Conservation (phyloP, 306 rosid species). For the Medicago ruthenica region DNA sequence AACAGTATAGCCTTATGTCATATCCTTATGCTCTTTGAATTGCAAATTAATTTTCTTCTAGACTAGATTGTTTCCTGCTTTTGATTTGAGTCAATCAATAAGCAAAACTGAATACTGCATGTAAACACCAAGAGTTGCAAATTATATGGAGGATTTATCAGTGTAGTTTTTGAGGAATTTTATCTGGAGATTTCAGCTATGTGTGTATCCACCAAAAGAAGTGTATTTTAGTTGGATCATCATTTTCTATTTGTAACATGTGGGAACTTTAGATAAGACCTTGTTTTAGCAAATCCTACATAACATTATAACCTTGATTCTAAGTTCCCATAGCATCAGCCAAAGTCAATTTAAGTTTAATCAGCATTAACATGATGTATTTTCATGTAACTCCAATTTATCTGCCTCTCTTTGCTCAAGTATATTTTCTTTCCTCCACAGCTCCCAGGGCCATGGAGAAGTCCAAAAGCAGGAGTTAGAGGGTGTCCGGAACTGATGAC, state of each 20-base stretch:
- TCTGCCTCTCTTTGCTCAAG: slow-evolving; percentile 26
- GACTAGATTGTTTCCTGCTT: background rate
- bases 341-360: slow-evolving; percentile 6
- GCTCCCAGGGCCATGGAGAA: slow-evolving; percentile 95
- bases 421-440: slow-evolving; percentile 42
- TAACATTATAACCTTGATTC: slow-evolving; percentile 8
- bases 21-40: too few relatives aligned
- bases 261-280: background rate
- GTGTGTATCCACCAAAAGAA: background rate
- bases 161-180: background rate
- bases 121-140: background rate
- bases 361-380: background rate
- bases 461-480: slow-evolving; percentile 71
- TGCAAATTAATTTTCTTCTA: background rate
- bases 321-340: background rate
- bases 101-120: background rate
- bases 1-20: too few relatives aligned
- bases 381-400: background rate
- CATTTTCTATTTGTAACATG: background rate
- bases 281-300: background rate
- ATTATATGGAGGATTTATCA: background rate
- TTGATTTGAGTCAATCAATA: background rate
- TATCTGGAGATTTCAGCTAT: background rate
- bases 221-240: slow-evolving; percentile 15
- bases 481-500: slow-evolving; percentile 38